A percentile compares a stretch with the other conserved stretches of the same genome.
Evolutionary conservation across 2,329 filamentous ascomycete genomes (phyloP).

Genomic region (Tolypocladium sp.): DNA sequence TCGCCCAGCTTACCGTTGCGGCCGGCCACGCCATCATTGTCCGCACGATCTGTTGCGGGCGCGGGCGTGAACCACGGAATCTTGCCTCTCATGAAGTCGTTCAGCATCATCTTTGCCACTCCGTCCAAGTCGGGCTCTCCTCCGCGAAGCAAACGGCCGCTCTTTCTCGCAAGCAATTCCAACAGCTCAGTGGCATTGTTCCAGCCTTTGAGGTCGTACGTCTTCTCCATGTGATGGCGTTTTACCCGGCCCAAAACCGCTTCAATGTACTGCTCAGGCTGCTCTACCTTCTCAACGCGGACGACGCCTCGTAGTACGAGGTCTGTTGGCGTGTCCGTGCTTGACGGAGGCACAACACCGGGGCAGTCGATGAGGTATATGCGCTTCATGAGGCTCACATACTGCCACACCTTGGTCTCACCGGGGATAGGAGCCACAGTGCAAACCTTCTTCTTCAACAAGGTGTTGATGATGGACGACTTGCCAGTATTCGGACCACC

Average conservation of each 20-base stretch:
- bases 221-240: constrained; percentile 79
- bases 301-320: constrained; percentile 87
- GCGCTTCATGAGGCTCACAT: constrained; percentile 88
- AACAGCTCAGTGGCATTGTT: constrained; percentile 72
- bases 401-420: constrained; percentile 97
- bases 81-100: constrained; percentile 91
- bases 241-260: constrained; percentile 75
- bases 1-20: constrained; percentile 74
- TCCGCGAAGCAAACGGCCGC: constrained; percentile 75
- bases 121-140: constrained; percentile 94
- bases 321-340: constrained; percentile 74
- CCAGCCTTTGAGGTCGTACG: constrained; percentile 81
- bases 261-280: constrained; percentile 91
- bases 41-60: constrained; percentile 48
- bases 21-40: constrained; percentile 49
- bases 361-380: constrained; percentile 91
- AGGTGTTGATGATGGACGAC: constrained; percentile 92
- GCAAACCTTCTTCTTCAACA: constrained; percentile 90
- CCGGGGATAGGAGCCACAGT: constrained; percentile 90
- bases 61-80: constrained; percentile 93
- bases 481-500: constrained; percentile 82
- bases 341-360: constrained; percentile 86
- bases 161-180: constrained; percentile 78
- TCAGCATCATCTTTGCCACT: constrained; percentile 92
- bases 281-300: constrained; percentile 89